Conservation (phyloP, 2,329 filamentous ascomycete species). For the Esteya vermicola region DNA sequence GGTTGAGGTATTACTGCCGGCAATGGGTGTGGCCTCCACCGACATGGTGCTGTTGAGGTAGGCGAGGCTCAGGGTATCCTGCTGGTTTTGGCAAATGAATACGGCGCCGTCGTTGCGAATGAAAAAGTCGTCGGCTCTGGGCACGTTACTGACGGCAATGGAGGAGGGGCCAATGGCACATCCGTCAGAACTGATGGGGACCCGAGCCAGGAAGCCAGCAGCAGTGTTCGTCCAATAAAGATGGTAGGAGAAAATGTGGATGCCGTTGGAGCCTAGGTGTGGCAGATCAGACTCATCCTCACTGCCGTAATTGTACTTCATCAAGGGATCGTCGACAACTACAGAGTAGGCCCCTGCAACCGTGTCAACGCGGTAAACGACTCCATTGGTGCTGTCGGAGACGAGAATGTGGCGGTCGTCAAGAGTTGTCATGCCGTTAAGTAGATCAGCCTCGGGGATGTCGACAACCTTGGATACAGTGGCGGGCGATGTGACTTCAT, state of each 20-base stretch:
- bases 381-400: slow-evolving; percentile 12
- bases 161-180: slow-evolving; percentile 6
- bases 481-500: slow-evolving; percentile 2
- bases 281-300: background rate
- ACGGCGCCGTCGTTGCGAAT: slow-evolving; percentile 11
- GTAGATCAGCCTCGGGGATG: slow-evolving; percentile 12
- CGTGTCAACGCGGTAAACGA: slow-evolving; percentile 13
- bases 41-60: slow-evolving; percentile 10
- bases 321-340: slow-evolving; percentile 13
- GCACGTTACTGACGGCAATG: slow-evolving; percentile 5
- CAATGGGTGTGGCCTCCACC: slow-evolving; percentile 2
- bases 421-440: slow-evolving; percentile 13
- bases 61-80: slow-evolving; percentile 8
- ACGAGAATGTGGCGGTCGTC: slow-evolving; percentile 11
- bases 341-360: slow-evolving; percentile 12
- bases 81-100: slow-evolving; percentile 7
- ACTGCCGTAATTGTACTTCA: slow-evolving; percentile 1
- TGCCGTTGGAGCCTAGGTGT: slow-evolving; percentile 14
- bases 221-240: slow-evolving; percentile 16
- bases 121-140: slow-evolving; percentile 12
- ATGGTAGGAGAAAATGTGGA: slow-evolving; percentile 12
- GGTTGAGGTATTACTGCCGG: slow-evolving; percentile 2
- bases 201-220: slow-evolving; percentile 10
- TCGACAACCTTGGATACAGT: slow-evolving; percentile 10
- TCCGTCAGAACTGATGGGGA: slow-evolving; percentile 9